phyloP scores from a whole-genome alignment of 768 basidiomycete species.

The Amanita muscaria region DNA sequence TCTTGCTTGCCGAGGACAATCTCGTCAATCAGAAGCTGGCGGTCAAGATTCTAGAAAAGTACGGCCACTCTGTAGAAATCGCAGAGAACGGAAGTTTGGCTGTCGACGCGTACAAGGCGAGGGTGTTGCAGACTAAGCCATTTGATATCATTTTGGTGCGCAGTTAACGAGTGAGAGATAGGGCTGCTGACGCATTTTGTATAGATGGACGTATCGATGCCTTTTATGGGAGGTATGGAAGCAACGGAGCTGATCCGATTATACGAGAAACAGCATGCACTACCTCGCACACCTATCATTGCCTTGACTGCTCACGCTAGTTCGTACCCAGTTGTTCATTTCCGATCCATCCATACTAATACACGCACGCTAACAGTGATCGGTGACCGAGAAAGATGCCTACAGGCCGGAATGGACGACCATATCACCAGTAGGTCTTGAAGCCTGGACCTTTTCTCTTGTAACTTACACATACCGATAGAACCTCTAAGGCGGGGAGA shows the following conservation, averaged over 20 bases:
- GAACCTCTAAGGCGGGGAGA: constrained; percentile 77
- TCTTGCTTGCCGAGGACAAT: constrained; percentile 95
- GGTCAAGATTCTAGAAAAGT: constrained; percentile 92
- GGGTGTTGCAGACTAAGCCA: constrained; percentile 59
- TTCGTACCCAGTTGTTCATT: no score
- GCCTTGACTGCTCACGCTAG: constrained; percentile 97
- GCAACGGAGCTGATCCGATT: constrained; percentile 87
- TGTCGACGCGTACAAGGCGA: constrained; percentile 82
- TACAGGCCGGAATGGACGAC: constrained; percentile 56
- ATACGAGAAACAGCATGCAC: constrained; percentile 65
- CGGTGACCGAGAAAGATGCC: constrained; percentile 48
- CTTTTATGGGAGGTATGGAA: constrained; percentile 98
- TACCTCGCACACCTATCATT: constrained; percentile 81
- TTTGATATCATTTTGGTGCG: constrained; percentile 90
- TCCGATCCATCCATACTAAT: constrained; percentile 3
- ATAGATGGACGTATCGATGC: constrained; percentile 98
- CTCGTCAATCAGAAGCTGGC: constrained; percentile 94
- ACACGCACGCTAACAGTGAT: constrained; percentile 51
- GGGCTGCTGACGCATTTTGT: constrained; percentile 4
- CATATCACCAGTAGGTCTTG: constrained; percentile 66
- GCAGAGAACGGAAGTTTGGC: constrained; percentile 96
- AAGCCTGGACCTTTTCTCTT: neutral
- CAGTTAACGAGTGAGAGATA: constrained; percentile 11
- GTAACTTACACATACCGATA: constrained; percentile 18
- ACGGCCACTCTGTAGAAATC: constrained; percentile 91